Percentiles rank a stretch among this genome's conserved stretches.
Conservation (phyloP, 768 basidiomycete species). For the Tylopilus rubrobrunneus region DNA sequence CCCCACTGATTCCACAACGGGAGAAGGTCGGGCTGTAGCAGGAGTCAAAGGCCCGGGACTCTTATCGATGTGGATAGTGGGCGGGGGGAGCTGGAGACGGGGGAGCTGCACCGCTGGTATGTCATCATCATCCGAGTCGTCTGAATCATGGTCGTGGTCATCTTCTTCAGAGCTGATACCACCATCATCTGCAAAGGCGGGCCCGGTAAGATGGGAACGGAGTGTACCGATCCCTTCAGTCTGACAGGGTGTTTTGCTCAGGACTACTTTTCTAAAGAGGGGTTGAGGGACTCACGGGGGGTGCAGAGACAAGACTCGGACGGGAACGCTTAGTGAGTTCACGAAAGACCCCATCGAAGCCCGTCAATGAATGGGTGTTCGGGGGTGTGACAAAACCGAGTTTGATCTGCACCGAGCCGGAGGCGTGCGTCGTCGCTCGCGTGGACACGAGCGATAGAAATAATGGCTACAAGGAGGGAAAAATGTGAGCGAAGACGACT, state of each 20-base stretch:
- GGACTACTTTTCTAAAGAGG: not conserved
- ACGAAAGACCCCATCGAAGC: constrained; percentile 57
- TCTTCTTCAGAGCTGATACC: constrained; percentile 56
- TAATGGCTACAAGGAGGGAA: constrained; percentile 37
- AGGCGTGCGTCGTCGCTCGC: constrained; percentile 41
- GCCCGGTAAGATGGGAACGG: constrained; percentile 53
- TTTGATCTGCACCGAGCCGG: constrained; percentile 57
- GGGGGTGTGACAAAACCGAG: constrained; percentile 53
- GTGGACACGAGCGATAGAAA: constrained; percentile 45
- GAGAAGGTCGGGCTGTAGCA: constrained; percentile 22
- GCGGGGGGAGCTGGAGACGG: constrained; percentile 23
- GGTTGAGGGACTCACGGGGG: constrained; percentile 54
- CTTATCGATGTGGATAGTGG: constrained; percentile 17
- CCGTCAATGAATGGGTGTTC: constrained; percentile 40
- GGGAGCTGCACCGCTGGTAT: constrained; percentile 27
- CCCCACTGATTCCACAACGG: constrained; percentile 14
- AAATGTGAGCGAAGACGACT: not conserved
- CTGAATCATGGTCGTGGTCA: constrained; percentile 33
- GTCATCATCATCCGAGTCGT: constrained; percentile 29
- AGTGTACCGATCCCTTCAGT: constrained; percentile 85
- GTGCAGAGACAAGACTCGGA: constrained; percentile 68
- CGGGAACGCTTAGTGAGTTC: constrained; percentile 63
- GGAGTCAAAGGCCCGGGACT: constrained; percentile 19
- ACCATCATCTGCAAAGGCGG: constrained; percentile 74
- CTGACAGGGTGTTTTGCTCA: constrained; percentile 33